These are phyloP conservation scores for Metschnikowia peoriensis DNA, from an alignment of 805 yeast species.

Conservation along the genomic window DNA sequence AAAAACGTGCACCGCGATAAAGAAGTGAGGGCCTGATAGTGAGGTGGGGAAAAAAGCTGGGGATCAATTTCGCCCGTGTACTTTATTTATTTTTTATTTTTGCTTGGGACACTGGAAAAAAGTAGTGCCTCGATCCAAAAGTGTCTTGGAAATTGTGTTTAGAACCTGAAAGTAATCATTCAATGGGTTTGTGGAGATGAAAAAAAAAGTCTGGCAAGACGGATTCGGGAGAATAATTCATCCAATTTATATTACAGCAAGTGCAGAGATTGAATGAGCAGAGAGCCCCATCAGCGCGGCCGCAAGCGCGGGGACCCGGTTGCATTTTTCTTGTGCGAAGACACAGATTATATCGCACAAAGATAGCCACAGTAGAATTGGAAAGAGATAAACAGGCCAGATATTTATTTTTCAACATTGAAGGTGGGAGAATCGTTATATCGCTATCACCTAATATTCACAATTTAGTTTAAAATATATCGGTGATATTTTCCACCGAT, in stretches of 20 bases:
- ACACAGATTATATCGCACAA: neutral
- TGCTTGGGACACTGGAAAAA: neutral
- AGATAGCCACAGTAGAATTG: no score
- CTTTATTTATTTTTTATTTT: no score
- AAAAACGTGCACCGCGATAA: neutral
- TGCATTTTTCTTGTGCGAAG: neutral
- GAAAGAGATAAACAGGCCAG: no score
- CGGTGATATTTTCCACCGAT: no score
- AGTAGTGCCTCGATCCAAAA: neutral
- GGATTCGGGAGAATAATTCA: neutral
- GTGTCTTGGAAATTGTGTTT: neutral
- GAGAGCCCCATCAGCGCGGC: neutral
- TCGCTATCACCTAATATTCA: no score
- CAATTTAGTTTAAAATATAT: no score
- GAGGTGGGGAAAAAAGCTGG: no score
- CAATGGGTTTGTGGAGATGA: neutral
- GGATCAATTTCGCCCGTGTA: neutral
- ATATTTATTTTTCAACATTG: no score
- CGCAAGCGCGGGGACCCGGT: neutral
- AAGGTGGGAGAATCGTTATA: no score
- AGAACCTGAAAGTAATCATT: neutral
- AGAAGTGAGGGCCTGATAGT: neutral
- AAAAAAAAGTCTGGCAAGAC: no score
- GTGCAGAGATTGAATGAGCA: neutral
- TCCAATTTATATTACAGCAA: neutral